Conservation (phyloP, 164 flowering plant genomes). For the Liquidambar formosana region DNA sequence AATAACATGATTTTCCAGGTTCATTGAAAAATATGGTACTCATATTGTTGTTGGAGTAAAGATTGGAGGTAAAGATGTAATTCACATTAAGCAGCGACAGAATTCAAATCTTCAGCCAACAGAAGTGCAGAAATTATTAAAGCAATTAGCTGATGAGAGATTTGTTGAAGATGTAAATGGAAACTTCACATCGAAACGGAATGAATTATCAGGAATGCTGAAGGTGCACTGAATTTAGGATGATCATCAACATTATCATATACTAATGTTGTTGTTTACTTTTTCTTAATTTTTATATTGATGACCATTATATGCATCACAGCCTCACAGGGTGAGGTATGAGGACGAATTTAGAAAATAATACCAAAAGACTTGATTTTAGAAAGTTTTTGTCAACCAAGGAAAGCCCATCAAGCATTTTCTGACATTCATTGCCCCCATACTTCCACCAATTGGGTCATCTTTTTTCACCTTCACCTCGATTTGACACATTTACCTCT, state of each 20-base stretch:
- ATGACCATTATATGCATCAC: too few species aligned
- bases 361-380: too few species aligned
- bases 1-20: slow-evolving; percentile 46
- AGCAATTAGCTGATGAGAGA: slow-evolving; percentile 66
- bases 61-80: slow-evolving; percentile 94
- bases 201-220: slow-evolving; percentile 36
- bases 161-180: slow-evolving; percentile 50
- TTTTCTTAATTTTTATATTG: too few species aligned
- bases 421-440: too few species aligned
- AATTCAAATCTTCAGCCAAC: slow-evolving; percentile 57
- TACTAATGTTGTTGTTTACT: too few species aligned
- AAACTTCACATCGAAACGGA: slow-evolving; percentile 17
- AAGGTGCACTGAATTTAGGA: slow-evolving; percentile 43
- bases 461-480: too few species aligned
- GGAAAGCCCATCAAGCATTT: too few species aligned
- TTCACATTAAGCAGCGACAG: slow-evolving; percentile 69
- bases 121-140: slow-evolving; percentile 69
- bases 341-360: too few species aligned
- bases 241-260: background rate
- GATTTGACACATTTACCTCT: too few species aligned
- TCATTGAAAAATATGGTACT: slow-evolving; percentile 84
- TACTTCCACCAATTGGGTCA: too few species aligned
- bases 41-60: slow-evolving; percentile 81
- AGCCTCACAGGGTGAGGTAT: too few species aligned
- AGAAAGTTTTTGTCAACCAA: too few species aligned